Base-by-base conservation (phyloP, 768 basidiomycete genomes). In the Paxillus involutus region DNA sequence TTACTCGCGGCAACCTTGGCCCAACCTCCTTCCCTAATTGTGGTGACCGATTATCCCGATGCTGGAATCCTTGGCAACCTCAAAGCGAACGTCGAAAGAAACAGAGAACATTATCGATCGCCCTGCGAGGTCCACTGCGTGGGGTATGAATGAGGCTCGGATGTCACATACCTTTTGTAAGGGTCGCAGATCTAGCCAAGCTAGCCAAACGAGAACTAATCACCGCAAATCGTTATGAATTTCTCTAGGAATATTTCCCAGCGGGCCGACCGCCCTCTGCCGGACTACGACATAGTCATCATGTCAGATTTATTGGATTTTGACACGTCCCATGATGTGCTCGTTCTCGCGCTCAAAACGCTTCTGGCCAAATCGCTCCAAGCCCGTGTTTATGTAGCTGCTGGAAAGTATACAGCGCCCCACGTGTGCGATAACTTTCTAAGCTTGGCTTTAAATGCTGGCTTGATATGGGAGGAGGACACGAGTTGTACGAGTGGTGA, bases 231-330 rank as follows among this genome's bases (percentile, higher is more conserved):
- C 37, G 33, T 42, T 11, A 14, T 37, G 37, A n/a, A 39, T 37
- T 42, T 53, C 45, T 46, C 47, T 46, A 69, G 69, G 37, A 8
- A 19, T 37, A 35, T 63, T 26, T 45, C 57, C 49, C 49, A 52
- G 10, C 24, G 26, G 44, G 33, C 36, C 56, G 56, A 58, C 29
- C 7, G 33, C 49, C 51, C 49, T 26, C 26, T 26, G 49, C 14
- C 41, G 42, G 73, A 73, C 0, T 89, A 77, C 64, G 85, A 88
- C 59, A 60, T 80, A 16, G 72, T 89, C 47, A 78, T 91, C 52
- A 75, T 88, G 44, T 89, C 86, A 3, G 88, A 91, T 70, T 74
- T 91, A 11, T 75, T 91, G 24, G 85, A 89, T 67, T 88, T 89
- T 63, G 74, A 82, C 62, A 60, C 62, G 49, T 85, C 82, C 41